Evolutionary conservation across 805 yeast species (phyloP), one percentile per base, ranked within the genome.

Genomic region (Scheffersomyces coipomensis): DNA sequence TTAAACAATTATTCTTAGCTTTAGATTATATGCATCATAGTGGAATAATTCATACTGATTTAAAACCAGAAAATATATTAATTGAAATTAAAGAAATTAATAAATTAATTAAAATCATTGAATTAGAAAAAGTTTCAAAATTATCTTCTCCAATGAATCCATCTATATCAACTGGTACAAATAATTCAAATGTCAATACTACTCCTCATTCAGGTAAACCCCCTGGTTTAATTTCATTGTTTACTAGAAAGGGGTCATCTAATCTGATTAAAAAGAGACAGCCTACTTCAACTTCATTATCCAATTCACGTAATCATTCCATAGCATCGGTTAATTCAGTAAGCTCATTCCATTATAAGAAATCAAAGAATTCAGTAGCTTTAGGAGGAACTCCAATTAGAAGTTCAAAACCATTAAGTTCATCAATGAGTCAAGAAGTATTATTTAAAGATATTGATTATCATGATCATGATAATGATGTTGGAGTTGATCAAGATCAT

Each of bases 21-120:
- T 53, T 81, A 42, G 83, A 80, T 55, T 79, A 74, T 50, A 60
- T 81, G 46, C 87, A 81, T 55, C 71, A 64, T 49, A 47, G 55
- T 35, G 65, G 66, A 8, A 49, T 64, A 4, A 54, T 62, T 33
- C 75, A 69, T 52, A 69, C 75, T 5, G 75, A 69, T 42, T 53
- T 69, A 35, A 69, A 69, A 40, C 74, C 75, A 0, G 75, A 69
- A 39, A 68, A 68, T 45, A 57, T 64, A 22, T 44, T 54, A 31
- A 43, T 53, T 35, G 56, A 38, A 19, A 43, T 80, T 23, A 67
- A 71, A 39, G 77, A 78, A 46, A 79, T 77, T 34, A 79, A 76
- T 45, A 69, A 65, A 43, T 66, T 79, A 34, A 75, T 79, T 30
- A 58, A 64, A 33, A 35, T 66, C 35, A 55, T 75, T 30, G 79